Evolutionary conservation across 352 stramenopile genomes (phyloP).

Genomic region (Pythium apleroticum): DNA sequence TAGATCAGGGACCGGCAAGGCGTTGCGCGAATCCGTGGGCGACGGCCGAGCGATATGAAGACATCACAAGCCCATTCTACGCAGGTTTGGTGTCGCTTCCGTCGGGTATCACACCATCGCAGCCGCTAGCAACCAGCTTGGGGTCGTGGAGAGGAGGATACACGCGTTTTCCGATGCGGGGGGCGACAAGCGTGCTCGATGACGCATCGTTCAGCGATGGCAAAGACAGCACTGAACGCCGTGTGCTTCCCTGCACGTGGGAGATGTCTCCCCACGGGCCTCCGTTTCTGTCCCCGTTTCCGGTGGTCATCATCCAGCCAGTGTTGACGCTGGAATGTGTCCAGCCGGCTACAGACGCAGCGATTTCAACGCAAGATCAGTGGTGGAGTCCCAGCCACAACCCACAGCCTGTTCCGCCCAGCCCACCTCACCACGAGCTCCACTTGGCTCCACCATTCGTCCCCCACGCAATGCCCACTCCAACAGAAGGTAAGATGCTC

Average conservation of each 20-base stretch:
- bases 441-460: background rate
- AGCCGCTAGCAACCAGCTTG: slow-evolving; percentile 14
- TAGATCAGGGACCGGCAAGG: slow-evolving; percentile 42
- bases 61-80: slow-evolving; percentile 42
- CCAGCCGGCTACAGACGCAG: background rate
- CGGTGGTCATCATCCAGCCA: slow-evolving; percentile 30
- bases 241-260: slow-evolving; percentile 65
- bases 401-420: no score
- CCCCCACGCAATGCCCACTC: background rate
- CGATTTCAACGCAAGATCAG: background rate
- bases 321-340: background rate
- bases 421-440: background rate
- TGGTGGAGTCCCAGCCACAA: background rate
- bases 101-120: slow-evolving; percentile 51
- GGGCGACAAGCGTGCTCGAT: background rate
- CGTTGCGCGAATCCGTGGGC: slow-evolving; percentile 32
- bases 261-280: slow-evolving; percentile 40
- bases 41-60: background rate
- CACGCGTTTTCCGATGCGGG: slow-evolving; percentile 46
- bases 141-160: slow-evolving; percentile 34
- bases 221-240: slow-evolving; percentile 12
- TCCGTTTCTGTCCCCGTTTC: slow-evolving; percentile 62
- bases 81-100: slow-evolving; percentile 61
- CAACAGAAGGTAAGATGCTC: background rate
- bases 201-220: background rate